These are phyloP conservation scores for Aureobasidium melanogenum DNA, from an alignment of 2,329 filamentous ascomycete species.

Conservation along the genomic window DNA sequence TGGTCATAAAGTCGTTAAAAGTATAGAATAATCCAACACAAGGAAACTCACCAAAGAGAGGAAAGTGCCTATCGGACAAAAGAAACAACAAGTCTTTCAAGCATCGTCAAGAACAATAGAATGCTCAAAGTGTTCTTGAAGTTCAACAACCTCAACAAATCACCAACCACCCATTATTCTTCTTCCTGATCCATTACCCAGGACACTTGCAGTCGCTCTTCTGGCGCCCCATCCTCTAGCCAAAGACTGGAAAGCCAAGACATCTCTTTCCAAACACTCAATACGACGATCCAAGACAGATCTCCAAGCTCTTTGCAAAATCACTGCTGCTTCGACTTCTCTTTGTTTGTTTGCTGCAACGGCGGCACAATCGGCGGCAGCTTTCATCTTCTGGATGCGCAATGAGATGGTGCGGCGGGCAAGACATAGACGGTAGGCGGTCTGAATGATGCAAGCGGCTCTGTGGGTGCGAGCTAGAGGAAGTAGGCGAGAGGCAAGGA, in stretches of 20 bases:
- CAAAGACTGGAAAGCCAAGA: conserved; percentile 34
- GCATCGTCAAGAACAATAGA: not conserved
- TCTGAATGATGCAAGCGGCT: conserved; percentile 46
- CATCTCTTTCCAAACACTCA: conserved; percentile 27
- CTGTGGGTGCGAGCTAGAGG: conserved; percentile 40
- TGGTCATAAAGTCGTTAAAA: not conserved
- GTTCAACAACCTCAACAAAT: not conserved
- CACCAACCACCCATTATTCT: conserved; percentile 24
- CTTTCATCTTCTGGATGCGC: conserved; percentile 30
- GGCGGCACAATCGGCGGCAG: conserved; percentile 39
- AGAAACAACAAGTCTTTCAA: not conserved
- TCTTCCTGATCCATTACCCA: conserved; percentile 19
- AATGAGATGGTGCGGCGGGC: conserved; percentile 23
- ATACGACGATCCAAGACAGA: conserved; percentile 28
- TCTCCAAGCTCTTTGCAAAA: conserved; percentile 38
- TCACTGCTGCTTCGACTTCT: conserved; percentile 33
- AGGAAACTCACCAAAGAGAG: not conserved
- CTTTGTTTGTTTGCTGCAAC: conserved; percentile 30
- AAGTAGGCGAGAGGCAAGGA: conserved; percentile 51
- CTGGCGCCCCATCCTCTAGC: conserved; percentile 33
- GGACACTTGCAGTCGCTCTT: conserved; percentile 17
- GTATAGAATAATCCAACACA: not conserved
- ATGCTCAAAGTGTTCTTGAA: not conserved
- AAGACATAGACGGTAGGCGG: conserved; percentile 37
- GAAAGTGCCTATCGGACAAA: not conserved